Percentiles rank a stretch among this genome's conserved stretches.
Evolutionary conservation across 768 basidiomycete species (phyloP).

Genomic region (Suillus placidus): DNA sequence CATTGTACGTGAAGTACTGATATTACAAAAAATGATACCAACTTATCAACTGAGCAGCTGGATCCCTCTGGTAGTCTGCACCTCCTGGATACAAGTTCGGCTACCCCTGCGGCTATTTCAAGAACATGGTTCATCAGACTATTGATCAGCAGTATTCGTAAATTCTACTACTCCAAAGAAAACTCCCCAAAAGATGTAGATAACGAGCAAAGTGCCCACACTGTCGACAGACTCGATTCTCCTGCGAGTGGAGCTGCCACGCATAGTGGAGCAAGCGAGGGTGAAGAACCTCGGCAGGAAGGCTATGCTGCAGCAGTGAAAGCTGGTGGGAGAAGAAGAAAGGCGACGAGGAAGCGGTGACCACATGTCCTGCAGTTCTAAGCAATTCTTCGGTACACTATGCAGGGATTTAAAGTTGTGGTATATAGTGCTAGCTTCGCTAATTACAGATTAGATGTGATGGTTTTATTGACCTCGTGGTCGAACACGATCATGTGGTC

Average conservation of each 20-base stretch:
- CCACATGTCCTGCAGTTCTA: background rate
- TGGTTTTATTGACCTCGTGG: background rate
- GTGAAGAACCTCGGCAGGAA: slow-evolving; percentile 28
- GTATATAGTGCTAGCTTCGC: background rate
- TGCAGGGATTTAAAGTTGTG: background rate
- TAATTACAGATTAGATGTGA: background rate
- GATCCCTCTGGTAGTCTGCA: slow-evolving; percentile 62
- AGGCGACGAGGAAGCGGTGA: slow-evolving; percentile 55
- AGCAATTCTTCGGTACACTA: background rate
- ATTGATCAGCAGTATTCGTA: slow-evolving; percentile 23
- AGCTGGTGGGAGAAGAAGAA: slow-evolving; percentile 68
- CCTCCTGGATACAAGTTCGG: slow-evolving; percentile 60
- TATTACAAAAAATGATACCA: background rate
- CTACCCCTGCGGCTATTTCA: slow-evolving; percentile 54
- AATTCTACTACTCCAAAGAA: slow-evolving; percentile 24
- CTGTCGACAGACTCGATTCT: slow-evolving; percentile 49
- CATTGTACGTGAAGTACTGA: slow-evolving; percentile 48
- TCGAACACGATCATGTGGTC: background rate
- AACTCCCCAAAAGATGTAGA: slow-evolving; percentile 24
- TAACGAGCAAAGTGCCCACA: slow-evolving; percentile 24
- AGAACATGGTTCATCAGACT: slow-evolving; percentile 74
- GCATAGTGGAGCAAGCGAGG: slow-evolving; percentile 32
- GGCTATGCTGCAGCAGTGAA: slow-evolving; percentile 46
- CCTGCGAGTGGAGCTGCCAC: slow-evolving; percentile 45
- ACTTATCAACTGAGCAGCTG: slow-evolving; percentile 43